Base-by-base conservation (phyloP, 169 alveolate genomes). In the Condylostoma magnum region DNA sequence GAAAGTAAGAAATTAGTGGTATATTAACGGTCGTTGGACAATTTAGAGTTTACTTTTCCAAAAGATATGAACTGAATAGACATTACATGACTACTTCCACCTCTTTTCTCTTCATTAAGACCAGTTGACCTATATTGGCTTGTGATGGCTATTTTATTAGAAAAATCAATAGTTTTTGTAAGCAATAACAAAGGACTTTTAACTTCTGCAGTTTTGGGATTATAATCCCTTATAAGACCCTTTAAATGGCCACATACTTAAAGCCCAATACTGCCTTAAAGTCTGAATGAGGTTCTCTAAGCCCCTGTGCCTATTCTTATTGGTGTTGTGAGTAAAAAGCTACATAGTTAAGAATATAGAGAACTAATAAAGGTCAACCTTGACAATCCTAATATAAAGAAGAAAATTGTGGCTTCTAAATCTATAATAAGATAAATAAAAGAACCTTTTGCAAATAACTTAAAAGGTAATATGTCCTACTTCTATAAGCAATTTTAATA, bases 301-400 rank as follows among this genome's bases (percentile, higher is more conserved):
- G 89, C 92, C 12, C 94, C 94, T 33, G 77, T 79, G 20, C 94
- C 94, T 4, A 52, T 82, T 28, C 46, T 89, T n/a, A 69, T 82
- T 1, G 94, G 94, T 0, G 48, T 89, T 1, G 56, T 79, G 22
- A 30, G 50, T 2, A 47, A 47, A 31, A 18, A 47, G 0, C 76
- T 47, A 0, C 58, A 54, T 44, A 20, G 25, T 5, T 15, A 46
- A 2, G 50, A 67, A 34, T 33, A 27, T 22, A 25, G 20, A 28
- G 33, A 46, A 33, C 8, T 67, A 8, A 22, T 67, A 15, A 48
- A 53, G 44, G 67, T 67, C 2, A 50, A 33, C 66, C 76, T 67
- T 27, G 76, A 67, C 50, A 53, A 67, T 30, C 65, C 76, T 20
- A 12, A 30, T 20, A 27, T 51, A 5, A n/a, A 46, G 20, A 47